Evolutionary conservation across 2,329 filamentous ascomycete species (phyloP).

Genomic region (Cylindrodendrum hubeiense): DNA sequence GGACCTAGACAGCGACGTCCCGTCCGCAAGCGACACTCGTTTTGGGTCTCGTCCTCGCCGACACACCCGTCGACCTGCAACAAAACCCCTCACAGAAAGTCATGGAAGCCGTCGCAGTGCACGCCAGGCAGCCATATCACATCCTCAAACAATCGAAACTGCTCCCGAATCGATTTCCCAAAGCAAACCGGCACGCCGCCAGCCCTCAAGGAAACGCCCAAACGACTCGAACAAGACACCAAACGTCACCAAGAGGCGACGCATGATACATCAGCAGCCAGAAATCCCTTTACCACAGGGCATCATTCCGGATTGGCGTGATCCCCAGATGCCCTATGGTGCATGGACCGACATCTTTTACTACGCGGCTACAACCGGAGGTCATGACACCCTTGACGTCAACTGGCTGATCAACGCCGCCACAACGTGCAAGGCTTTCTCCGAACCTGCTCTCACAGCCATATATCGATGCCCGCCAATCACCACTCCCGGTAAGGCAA

Average conservation of each 20-base stretch:
- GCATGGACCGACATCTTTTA: slow-evolving; percentile 78
- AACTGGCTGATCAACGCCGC: slow-evolving; percentile 77
- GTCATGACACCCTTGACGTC: slow-evolving; percentile 58
- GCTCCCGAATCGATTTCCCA: not conserved
- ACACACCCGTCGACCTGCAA: slow-evolving; percentile 2
- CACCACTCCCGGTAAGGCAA: slow-evolving; percentile 58
- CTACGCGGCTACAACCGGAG: slow-evolving; percentile 68
- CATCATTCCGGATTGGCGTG: slow-evolving; percentile 67
- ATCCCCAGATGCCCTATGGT: slow-evolving; percentile 71
- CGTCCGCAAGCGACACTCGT: slow-evolving; percentile 15
- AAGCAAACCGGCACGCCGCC: slow-evolving; percentile 3
- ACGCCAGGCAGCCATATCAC: slow-evolving; percentile 29
- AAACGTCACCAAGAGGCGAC: slow-evolving; percentile 37
- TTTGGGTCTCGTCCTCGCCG: slow-evolving; percentile 21
- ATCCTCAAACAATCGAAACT: slow-evolving; percentile 1
- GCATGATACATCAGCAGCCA: slow-evolving; percentile 22
- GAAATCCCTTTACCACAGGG: slow-evolving; percentile 23
- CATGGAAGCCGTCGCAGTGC: slow-evolving; percentile 25
- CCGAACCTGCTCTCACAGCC: slow-evolving; percentile 79
- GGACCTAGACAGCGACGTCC: slow-evolving; percentile 29
- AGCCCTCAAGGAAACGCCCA: slow-evolving; percentile 32
- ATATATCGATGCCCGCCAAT: slow-evolving; percentile 79
- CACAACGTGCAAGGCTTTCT: slow-evolving; percentile 72
- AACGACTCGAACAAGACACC: slow-evolving; percentile 14
- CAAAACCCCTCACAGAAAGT: not conserved